A percentile compares a stretch with the other conserved stretches of the same genome.
These are phyloP conservation scores for Perilla frutescens DNA, from an alignment of 257 asterid species.

Conservation along the genomic window DNA sequence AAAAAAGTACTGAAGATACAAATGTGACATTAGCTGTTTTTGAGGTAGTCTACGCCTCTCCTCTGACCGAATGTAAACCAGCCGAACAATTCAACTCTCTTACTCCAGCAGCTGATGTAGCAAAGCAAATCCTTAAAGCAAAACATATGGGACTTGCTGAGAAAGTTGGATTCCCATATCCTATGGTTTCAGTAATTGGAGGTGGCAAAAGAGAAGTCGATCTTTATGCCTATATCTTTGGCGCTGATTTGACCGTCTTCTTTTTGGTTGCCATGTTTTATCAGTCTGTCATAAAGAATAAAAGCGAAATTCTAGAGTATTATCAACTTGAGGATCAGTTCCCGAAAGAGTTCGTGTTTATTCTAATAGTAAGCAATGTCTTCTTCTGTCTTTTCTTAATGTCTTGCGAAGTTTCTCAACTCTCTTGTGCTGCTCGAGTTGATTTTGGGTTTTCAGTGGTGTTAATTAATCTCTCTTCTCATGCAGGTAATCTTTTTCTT, in stretches of 20 bases:
- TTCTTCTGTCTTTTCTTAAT: not conserved
- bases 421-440: too few species aligned
- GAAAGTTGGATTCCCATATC: constrained; percentile 78
- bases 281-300: constrained; percentile 91
- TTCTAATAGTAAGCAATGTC: constrained; percentile 74
- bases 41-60: constrained; percentile 88
- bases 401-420: too few species aligned
- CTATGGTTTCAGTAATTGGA: constrained; percentile 80
- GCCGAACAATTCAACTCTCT: constrained; percentile 78
- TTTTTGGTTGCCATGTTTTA: constrained; percentile 91
- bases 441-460: not conserved
- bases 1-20: constrained; percentile 65
- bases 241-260: constrained; percentile 91
- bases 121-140: constrained; percentile 81
- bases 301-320: constrained; percentile 91
- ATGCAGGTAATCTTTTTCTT: constrained; percentile 92
- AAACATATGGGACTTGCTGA: constrained; percentile 61
- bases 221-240: constrained; percentile 95
- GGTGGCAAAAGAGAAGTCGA: constrained; percentile 96
- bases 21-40: constrained; percentile 85
- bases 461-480: constrained; percentile 33
- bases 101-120: constrained; percentile 97
- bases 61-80: constrained; percentile 61
- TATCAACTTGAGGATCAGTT: constrained; percentile 99
- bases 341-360: constrained; percentile 88